Evolutionary conservation across 495 filamentous ascomycete species (phyloP).

Genomic region (Venustampulla echinocandica): DNA sequence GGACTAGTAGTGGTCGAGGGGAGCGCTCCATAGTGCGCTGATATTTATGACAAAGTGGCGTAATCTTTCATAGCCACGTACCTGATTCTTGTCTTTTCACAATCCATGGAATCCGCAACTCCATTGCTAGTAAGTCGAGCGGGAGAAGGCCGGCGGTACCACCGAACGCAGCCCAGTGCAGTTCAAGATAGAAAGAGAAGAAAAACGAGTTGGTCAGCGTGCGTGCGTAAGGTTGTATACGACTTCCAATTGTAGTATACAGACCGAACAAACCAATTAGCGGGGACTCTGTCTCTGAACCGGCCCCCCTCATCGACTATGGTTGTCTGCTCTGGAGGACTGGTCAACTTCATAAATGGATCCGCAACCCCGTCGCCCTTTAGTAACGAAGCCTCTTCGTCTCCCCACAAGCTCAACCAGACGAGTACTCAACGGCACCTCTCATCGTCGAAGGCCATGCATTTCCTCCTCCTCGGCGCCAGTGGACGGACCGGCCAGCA

Average conservation of each 20-base stretch:
- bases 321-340: slow-evolving; percentile 15
- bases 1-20: slow-evolving; percentile 15
- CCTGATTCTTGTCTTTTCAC: slow-evolving; percentile 22
- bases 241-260: slow-evolving; percentile 25
- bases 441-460: slow-evolving; percentile 26
- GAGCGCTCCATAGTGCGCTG: slow-evolving; percentile 21
- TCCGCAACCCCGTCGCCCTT: slow-evolving; percentile 13
- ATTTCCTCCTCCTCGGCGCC: slow-evolving; percentile 34
- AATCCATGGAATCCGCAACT: slow-evolving; percentile 21
- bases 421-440: slow-evolving; percentile 18
- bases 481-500: slow-evolving; percentile 36
- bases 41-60: slow-evolving; percentile 22
- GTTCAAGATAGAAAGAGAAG: slow-evolving; percentile 24
- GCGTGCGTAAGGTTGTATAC: slow-evolving; percentile 18
- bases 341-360: slow-evolving; percentile 18
- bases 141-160: slow-evolving; percentile 15
- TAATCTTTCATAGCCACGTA: slow-evolving; percentile 21
- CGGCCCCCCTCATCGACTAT: slow-evolving; percentile 9
- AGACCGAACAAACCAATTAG: slow-evolving; percentile 29
- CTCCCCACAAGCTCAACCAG: slow-evolving; percentile 15
- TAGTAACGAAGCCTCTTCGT: slow-evolving; percentile 13
- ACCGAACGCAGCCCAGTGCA: slow-evolving; percentile 17
- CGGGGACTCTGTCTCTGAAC: slow-evolving; percentile 19
- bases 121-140: slow-evolving; percentile 18
- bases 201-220: slow-evolving; percentile 16